phyloP scores from a whole-genome alignment of 108 stramenopile genomes.

The Fistulifera pelliculosa region DNA sequence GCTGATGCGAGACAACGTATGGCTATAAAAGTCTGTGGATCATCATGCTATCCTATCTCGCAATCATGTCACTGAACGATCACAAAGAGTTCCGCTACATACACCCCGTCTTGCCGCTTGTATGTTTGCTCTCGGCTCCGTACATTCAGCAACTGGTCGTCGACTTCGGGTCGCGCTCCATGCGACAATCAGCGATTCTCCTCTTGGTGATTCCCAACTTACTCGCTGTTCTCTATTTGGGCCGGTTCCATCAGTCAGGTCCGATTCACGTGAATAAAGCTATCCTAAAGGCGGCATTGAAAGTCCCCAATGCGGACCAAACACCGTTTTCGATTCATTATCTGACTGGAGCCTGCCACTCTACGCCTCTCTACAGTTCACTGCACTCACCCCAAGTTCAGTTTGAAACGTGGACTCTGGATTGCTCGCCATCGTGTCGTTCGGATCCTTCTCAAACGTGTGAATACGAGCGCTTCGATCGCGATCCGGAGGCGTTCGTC shows the following conservation, averaged over 20 bases:
- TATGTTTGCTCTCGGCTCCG: constrained; percentile 63
- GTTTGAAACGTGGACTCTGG: constrained; percentile 52
- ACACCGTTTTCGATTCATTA: constrained; percentile 44
- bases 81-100: constrained; percentile 96
- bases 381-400: constrained; percentile 38
- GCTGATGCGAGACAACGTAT: background rate
- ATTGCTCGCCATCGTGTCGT: constrained; percentile 74
- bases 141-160: constrained; percentile 7
- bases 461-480: constrained; percentile 62
- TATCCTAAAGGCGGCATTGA: constrained; percentile 25
- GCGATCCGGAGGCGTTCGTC: constrained; percentile 53
- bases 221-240: constrained; percentile 45
- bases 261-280: constrained; percentile 52
- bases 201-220: constrained; percentile 26
- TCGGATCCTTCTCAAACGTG: constrained; percentile 33
- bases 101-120: constrained; percentile 81
- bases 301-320: constrained; percentile 4
- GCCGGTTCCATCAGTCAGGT: constrained; percentile 62
- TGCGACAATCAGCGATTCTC: constrained; percentile 3
- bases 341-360: constrained; percentile 71
- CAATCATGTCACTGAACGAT: constrained; percentile 73
- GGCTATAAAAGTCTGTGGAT: constrained; percentile 31
- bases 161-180: background rate
- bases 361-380: constrained; percentile 73
- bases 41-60: constrained; percentile 40